phyloP scores from a whole-genome alignment of 306 rosid species.

The Castanea mollissima region DNA sequence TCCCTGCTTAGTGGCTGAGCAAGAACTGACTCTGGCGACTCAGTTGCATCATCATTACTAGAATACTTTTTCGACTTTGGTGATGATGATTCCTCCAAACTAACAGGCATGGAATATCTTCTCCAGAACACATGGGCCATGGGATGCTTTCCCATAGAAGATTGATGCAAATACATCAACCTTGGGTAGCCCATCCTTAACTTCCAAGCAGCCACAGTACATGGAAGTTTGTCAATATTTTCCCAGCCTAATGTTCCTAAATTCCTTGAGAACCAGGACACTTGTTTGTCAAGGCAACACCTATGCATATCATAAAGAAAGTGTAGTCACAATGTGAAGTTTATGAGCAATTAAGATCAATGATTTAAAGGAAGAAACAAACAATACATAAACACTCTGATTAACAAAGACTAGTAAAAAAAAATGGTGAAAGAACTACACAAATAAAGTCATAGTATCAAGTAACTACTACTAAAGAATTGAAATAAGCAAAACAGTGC shows the following conservation, averaged over 20 bases:
- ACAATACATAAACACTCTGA: neutral
- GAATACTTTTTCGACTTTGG: slow-evolving; percentile 21
- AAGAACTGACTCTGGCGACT: slow-evolving; percentile 23
- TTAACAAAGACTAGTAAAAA: neutral
- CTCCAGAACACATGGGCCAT: slow-evolving; percentile 11
- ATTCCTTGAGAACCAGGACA: slow-evolving; percentile 14
- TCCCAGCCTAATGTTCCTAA: slow-evolving; percentile 22
- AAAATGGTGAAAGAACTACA: neutral
- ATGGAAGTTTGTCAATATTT: slow-evolving; percentile 18
- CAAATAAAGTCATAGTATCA: neutral
- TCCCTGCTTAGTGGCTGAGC: slow-evolving; percentile 39
- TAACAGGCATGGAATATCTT: slow-evolving; percentile 19
- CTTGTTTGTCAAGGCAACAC: slow-evolving; percentile 31
- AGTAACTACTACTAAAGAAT: neutral
- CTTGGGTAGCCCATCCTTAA: slow-evolving; percentile 20
- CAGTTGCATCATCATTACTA: slow-evolving; percentile 7
- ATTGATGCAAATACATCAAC: slow-evolving; percentile 22
- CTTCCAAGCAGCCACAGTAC: slow-evolving; percentile 8
- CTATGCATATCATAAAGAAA: slow-evolving; percentile 24
- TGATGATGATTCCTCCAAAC: slow-evolving; percentile 37
- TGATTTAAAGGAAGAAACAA: neutral
- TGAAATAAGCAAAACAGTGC: neutral
- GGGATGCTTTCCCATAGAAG: slow-evolving; percentile 14
- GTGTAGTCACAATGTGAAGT: neutral
- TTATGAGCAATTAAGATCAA: neutral